phyloP scores from a whole-genome alignment of 305 asterid species.

The Coffea humblotiana region DNA sequence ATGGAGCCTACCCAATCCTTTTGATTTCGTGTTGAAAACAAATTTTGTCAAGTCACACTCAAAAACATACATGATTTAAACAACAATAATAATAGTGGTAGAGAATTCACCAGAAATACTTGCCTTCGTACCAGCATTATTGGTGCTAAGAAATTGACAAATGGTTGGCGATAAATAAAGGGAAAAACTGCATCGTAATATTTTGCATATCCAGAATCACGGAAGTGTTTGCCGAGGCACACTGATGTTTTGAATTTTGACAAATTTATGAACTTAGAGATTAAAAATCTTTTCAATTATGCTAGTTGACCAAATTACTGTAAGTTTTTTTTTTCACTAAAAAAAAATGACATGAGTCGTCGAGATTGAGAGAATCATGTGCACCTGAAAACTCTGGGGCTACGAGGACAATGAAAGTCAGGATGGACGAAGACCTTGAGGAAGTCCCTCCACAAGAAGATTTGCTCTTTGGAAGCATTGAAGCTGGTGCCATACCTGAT shows the following conservation, averaged over 20 bases:
- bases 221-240: too few relatives aligned
- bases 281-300: too few relatives aligned
- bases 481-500: slow-evolving; percentile 46
- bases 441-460: slow-evolving; percentile 54
- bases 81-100: too few relatives aligned
- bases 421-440: slow-evolving; percentile 57
- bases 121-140: neutral
- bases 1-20: neutral
- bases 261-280: too few relatives aligned
- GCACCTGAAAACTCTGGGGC: slow-evolving; percentile 39
- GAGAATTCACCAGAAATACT: too few relatives aligned
- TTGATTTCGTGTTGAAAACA: neutral
- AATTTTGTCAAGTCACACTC: neutral
- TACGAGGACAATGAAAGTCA: slow-evolving; percentile 38
- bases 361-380: too few relatives aligned
- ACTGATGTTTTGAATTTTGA: neutral
- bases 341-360: too few relatives aligned
- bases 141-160: neutral
- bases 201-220: too few relatives aligned
- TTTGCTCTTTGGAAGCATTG: slow-evolving; percentile 24
- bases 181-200: too few relatives aligned
- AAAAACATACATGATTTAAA: too few relatives aligned
- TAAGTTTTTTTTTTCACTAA: too few relatives aligned
- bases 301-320: neutral
- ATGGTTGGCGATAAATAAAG: too few relatives aligned